A percentile compares a stretch with the other conserved stretches of the same genome.
Evolutionary conservation across 768 basidiomycete genomes (phyloP).

Genomic region (Neoboletus brunneissimus): DNA sequence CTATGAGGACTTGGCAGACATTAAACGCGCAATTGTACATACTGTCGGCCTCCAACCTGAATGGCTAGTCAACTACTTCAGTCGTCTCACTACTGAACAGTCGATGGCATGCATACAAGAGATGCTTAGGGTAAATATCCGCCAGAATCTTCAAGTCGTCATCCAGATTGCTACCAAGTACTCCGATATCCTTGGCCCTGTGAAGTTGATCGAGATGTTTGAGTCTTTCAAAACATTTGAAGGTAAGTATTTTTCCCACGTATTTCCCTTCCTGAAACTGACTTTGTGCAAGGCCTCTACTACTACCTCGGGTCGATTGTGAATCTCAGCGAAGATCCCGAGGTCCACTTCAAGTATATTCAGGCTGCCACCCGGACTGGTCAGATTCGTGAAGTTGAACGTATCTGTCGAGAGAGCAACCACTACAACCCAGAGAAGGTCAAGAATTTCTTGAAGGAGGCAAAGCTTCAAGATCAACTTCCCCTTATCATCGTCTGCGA

Average conservation of each 20-base stretch:
- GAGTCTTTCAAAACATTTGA: slow-evolving; percentile 98
- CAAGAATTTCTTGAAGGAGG: slow-evolving; percentile 99
- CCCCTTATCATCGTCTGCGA: slow-evolving; percentile 99
- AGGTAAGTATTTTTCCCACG: slow-evolving; percentile 42
- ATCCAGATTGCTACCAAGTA: slow-evolving; percentile 99
- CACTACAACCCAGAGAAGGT: slow-evolving; percentile 99
- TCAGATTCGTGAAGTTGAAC: slow-evolving; percentile 98
- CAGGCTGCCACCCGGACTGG: slow-evolving; percentile 98
- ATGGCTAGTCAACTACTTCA: slow-evolving; percentile 98
- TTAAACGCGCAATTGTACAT: slow-evolving; percentile 97
- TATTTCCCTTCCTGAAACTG: background rate
- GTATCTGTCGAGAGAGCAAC: slow-evolving; percentile 97
- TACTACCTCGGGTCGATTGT: slow-evolving; percentile 98
- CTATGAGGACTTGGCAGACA: slow-evolving; percentile 97
- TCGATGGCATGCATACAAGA: slow-evolving; percentile 95
- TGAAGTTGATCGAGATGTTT: slow-evolving; percentile 98
- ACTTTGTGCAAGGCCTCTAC: slow-evolving; percentile 65
- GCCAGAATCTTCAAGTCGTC: slow-evolving; percentile 94
- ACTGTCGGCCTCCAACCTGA: slow-evolving; percentile 81
- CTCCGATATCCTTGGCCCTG: slow-evolving; percentile 94
- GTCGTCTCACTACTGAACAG: slow-evolving; percentile 93
- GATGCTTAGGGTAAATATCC: slow-evolving; percentile 95
- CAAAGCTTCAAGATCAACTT: slow-evolving; percentile 92
- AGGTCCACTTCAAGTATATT: slow-evolving; percentile 99
- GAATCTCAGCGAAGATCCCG: slow-evolving; percentile 92